phyloP scores from a whole-genome alignment of 352 stramenopile species.

The Pythium plurisporium region DNA sequence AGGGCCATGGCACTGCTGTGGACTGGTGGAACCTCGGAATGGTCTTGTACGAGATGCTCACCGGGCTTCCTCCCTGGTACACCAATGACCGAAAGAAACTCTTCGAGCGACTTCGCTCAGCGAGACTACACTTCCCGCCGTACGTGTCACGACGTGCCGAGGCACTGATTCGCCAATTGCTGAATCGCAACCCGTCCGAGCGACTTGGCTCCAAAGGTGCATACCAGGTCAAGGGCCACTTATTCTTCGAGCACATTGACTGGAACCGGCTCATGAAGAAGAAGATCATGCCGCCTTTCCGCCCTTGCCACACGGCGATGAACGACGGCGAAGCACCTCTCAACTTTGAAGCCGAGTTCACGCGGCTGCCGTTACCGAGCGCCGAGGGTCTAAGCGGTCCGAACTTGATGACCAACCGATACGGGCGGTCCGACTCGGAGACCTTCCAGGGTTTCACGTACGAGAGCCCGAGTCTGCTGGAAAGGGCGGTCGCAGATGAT shows the following conservation, averaged over 20 bases:
- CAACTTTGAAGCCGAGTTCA: constrained; percentile 88
- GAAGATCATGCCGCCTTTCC: too few species aligned
- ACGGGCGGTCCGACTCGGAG: constrained; percentile 51
- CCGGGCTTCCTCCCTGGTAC: constrained; percentile 82
- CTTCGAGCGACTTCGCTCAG: constrained; percentile 57
- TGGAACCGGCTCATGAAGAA: constrained; percentile 63
- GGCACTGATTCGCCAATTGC: constrained; percentile 47
- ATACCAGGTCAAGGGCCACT: constrained; percentile 50
- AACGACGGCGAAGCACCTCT: constrained; percentile 66
- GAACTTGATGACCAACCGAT: constrained; percentile 16
- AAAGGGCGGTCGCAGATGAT: constrained; percentile 28
- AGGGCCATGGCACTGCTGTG: constrained; percentile 82
- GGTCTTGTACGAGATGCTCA: constrained; percentile 90
- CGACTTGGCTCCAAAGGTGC: constrained; percentile 46
- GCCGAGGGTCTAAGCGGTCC: constrained; percentile 24
- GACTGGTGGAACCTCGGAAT: constrained; percentile 88
- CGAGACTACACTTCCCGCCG: constrained; percentile 40
- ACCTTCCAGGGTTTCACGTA: constrained; percentile 83
- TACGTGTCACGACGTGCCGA: constrained; percentile 44
- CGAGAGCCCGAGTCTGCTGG: constrained; percentile 63
- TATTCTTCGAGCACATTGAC: constrained; percentile 75
- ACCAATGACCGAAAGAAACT: constrained; percentile 58
- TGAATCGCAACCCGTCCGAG: constrained; percentile 47
- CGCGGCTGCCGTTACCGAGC: constrained; percentile 72
- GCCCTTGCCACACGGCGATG: constrained; percentile 62